These are phyloP conservation scores for Astragalus membranaceus DNA, from an alignment of 306 rosid genomes.

Conservation along the genomic window DNA sequence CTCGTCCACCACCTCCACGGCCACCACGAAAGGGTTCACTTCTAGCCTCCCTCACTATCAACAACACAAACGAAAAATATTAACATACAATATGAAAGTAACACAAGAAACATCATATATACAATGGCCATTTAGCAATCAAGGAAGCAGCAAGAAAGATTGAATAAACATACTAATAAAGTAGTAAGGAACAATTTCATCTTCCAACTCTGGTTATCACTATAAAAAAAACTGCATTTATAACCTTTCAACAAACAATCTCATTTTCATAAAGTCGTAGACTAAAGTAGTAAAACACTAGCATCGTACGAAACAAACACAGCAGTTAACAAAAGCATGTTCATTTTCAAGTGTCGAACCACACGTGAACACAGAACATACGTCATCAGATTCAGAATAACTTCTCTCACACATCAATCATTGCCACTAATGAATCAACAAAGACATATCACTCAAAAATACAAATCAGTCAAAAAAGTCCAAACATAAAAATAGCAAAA, in stretches of 20 bases:
- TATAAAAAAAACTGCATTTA: background rate
- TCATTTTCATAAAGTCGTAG: background rate
- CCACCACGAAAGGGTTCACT: constrained; percentile 57
- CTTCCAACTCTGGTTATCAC: background rate
- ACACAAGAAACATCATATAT: background rate
- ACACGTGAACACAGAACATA: background rate
- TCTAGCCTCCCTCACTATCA: constrained; percentile 69
- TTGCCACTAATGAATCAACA: background rate
- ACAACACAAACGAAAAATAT: background rate
- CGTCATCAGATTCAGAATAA: background rate
- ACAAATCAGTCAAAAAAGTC: background rate
- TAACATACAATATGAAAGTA: background rate
- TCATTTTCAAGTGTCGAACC: background rate
- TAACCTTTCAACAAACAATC: background rate
- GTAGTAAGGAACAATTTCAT: background rate
- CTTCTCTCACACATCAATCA: background rate
- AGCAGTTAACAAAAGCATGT: background rate
- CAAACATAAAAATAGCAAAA: background rate
- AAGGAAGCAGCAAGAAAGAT: too few relatives aligned
- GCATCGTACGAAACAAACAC: background rate
- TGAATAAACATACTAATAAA: background rate
- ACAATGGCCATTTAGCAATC: too few relatives aligned
- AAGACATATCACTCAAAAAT: background rate
- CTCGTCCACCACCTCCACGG: constrained; percentile 60
- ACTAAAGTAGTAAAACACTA: background rate